Percentiles rank a stretch among this genome's conserved stretches.
These are phyloP conservation scores for Canna indica DNA, from an alignment of 176 grass and related monocot species.

Conservation along the genomic window DNA sequence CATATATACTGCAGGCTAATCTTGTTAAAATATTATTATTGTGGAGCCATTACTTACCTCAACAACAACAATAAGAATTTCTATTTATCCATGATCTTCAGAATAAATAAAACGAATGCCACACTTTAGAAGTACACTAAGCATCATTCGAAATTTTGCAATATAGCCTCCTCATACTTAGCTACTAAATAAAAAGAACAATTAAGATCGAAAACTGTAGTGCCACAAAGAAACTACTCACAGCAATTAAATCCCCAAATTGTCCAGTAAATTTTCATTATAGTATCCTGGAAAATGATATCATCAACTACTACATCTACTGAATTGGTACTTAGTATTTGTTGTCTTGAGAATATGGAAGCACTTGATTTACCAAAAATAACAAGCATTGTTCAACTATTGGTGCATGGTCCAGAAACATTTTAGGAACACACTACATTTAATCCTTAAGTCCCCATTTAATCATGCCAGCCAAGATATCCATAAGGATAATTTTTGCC, in stretches of 20 bases:
- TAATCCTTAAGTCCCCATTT: no score
- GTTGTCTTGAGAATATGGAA: no score
- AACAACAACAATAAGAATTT: background rate
- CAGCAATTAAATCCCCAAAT: conserved; percentile 94
- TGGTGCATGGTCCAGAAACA: no score
- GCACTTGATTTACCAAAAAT: no score
- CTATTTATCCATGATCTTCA: background rate
- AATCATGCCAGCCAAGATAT: no score
- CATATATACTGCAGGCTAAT: background rate
- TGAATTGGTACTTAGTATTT: no score
- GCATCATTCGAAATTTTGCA: background rate
- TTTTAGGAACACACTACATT: no score
- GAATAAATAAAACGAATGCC: conserved; percentile 4
- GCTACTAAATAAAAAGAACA: background rate
- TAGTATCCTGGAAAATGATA: no score
- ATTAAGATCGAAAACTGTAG: background rate
- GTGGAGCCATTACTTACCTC: background rate
- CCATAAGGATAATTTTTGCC: no score
- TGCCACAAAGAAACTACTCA: conserved; percentile 31
- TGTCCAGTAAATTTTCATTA: conserved; percentile 98
- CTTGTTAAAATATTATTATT: background rate
- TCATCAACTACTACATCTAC: no score
- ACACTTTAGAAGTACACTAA: background rate
- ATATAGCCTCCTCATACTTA: background rate
- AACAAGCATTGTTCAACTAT: no score